Evolutionary conservation across 495 filamentous ascomycete species (phyloP).

Genomic region (Penicillium flavigenum): DNA sequence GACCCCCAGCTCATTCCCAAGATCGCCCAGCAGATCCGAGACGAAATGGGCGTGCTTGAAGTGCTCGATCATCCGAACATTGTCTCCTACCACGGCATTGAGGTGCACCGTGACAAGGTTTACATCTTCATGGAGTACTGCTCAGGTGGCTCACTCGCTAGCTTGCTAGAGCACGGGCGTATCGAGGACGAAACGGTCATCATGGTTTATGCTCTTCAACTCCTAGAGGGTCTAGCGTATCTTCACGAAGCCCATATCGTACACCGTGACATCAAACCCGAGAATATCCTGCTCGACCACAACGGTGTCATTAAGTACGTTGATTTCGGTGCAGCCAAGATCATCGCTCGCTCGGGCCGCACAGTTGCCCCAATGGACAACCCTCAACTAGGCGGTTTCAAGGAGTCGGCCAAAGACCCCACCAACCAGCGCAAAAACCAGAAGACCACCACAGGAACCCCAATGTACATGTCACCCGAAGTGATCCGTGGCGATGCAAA

Average conservation of each 20-base stretch:
- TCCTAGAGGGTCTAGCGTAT: conserved; percentile 93
- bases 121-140: conserved; percentile 99
- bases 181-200: conserved; percentile 98
- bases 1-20: conserved; percentile 94
- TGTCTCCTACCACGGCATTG: conserved; percentile 95
- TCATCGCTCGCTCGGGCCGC: conserved; percentile 91
- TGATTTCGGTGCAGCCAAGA: conserved; percentile 96
- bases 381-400: conserved; percentile 39
- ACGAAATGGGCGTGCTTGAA: conserved; percentile 96
- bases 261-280: conserved; percentile 97
- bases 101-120: conserved; percentile 96
- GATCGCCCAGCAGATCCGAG: conserved; percentile 88
- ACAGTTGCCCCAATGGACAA: conserved; percentile 67
- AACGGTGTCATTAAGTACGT: conserved; percentile 99
- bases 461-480: conserved; percentile 99
- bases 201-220: conserved; percentile 94
- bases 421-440: conserved; percentile 58
- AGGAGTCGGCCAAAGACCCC: conserved; percentile 18
- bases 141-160: conserved; percentile 89
- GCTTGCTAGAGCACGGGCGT: conserved; percentile 86
- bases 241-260: conserved; percentile 86
- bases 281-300: conserved; percentile 97
- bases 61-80: conserved; percentile 96
- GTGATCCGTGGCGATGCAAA: conserved; percentile 79
- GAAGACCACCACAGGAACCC: conserved; percentile 93